A percentile compares a stretch with the other conserved stretches of the same genome.
Evolutionary conservation across 1,139 yeast genomes (phyloP).

Genomic region (Kodamaea suecica): DNA sequence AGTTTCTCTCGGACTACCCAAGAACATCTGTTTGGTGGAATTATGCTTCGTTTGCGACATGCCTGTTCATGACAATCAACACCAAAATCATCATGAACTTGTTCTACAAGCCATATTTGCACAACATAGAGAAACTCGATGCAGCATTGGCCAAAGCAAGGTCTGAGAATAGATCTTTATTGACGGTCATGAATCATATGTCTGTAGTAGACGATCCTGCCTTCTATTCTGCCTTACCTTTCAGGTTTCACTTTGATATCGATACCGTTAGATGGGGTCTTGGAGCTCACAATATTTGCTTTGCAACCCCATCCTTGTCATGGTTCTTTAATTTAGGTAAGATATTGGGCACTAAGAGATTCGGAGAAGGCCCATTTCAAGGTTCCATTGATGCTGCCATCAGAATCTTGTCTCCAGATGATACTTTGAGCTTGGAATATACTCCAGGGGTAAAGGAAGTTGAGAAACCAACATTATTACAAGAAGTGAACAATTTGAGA

Average conservation of each 20-base stretch:
- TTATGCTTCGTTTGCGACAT: conserved; percentile 63
- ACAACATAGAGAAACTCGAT: conserved; percentile 61
- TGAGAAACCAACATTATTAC: conserved; percentile 30
- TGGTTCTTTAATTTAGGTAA: conserved; percentile 85
- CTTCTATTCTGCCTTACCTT: conserved; percentile 82
- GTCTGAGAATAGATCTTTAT: conserved; percentile 64
- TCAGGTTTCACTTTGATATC: conserved; percentile 59
- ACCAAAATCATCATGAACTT: conserved; percentile 62
- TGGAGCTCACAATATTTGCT: conserved; percentile 91
- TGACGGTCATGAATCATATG: conserved; percentile 96
- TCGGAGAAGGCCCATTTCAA: conserved; percentile 93
- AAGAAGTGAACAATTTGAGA: conserved; percentile 26
- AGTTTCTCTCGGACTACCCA: conserved; percentile 62
- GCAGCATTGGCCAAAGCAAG: conserved; percentile 60
- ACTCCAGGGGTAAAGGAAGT: conserved; percentile 30
- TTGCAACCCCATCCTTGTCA: conserved; percentile 50
- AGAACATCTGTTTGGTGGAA: conserved; percentile 62
- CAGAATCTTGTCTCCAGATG: conserved; percentile 75
- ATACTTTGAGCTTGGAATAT: conserved; percentile 57
- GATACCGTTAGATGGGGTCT: conserved; percentile 87
- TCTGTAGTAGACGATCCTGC: conserved; percentile 93
- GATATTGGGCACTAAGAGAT: conserved; percentile 77
- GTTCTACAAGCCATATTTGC: conserved; percentile 61
- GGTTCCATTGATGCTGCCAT: conserved; percentile 89
- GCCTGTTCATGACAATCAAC: conserved; percentile 61